A percentile compares a stretch with the other conserved stretches of the same genome.
phyloP scores from a whole-genome alignment of 441 rosid genomes.

The Mallotus repandus region DNA sequence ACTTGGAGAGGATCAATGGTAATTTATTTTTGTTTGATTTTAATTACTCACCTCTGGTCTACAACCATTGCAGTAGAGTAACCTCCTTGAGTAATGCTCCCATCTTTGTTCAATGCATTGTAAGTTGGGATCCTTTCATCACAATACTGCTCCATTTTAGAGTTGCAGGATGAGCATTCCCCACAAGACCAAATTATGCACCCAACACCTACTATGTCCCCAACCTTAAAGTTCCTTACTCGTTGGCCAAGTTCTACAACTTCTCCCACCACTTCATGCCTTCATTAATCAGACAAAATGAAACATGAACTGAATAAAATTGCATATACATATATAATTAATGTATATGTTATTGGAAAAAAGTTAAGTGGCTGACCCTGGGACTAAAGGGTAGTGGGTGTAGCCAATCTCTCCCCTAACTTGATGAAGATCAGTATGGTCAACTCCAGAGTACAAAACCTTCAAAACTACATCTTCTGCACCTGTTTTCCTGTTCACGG shows the following conservation, averaged over 20 bases:
- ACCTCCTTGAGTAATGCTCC: slow-evolving; percentile 43
- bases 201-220: slow-evolving; percentile 46
- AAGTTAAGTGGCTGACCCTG: slow-evolving; percentile 31
- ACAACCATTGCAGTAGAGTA: slow-evolving; percentile 46
- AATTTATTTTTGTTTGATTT: neutral
- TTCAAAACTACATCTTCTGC: slow-evolving; percentile 43
- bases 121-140: slow-evolving; percentile 31
- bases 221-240: slow-evolving; percentile 35
- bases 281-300: slow-evolving; percentile 19
- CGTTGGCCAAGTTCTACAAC: slow-evolving; percentile 41
- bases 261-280: slow-evolving; percentile 55
- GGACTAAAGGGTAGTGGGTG: slow-evolving; percentile 45
- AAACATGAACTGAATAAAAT: neutral
- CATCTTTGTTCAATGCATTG: slow-evolving; percentile 39
- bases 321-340: too few species aligned
- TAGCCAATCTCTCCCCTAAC: slow-evolving; percentile 31
- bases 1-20: neutral
- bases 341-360: too few species aligned
- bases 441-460: slow-evolving; percentile 46
- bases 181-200: slow-evolving; percentile 44
- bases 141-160: slow-evolving; percentile 45
- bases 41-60: slow-evolving; percentile 36
- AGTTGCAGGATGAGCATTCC: slow-evolving; percentile 32
- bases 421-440: slow-evolving; percentile 49
- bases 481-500: slow-evolving; percentile 34